Base-by-base conservation (phyloP, 2,329 filamentous ascomycete genomes). In the Alternaria novae-zelandiae region DNA sequence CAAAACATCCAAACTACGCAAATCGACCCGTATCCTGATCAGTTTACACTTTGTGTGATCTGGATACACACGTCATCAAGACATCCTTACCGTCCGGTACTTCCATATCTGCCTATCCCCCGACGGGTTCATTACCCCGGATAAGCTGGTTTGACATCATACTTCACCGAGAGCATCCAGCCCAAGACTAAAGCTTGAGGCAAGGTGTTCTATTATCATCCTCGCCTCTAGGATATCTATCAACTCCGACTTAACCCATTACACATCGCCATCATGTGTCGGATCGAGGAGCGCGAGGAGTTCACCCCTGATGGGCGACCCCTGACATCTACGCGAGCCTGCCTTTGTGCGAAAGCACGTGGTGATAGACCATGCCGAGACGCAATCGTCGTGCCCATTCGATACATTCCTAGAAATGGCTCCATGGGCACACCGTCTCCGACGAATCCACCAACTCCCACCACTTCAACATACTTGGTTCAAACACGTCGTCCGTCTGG, bases 401-500 rank as follows among this genome's bases (percentile, higher is more conserved):
- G 77, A 43, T 77, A 78, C 64, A 63, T 59, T 15, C 60, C 69
- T 20, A 64, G 70, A 26, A 68, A 55, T 17, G 63, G 56, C 17
- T 56, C 61, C 3, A 55, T 64, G 13, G 58, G 65, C 12, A 71
- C 72, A 1, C 69, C 75, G 5, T 78, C 76, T 28, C 77, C 76
- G 10, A 66, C 70, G 57, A 73, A 73, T 44, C 77, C 77, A n/a
- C 67, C 75, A 17, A 79, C 77, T 4, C 76, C 77, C 1, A 70
- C 66, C 9, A 60, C 65, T 11, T 70, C 68, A 6, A 70, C 70
- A 51, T 76, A 73, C 57, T 43, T 72, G 5, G 69, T 73, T 2
- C 66, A 77, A 45, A 47, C 65, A 51, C 74, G 72, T 10, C 70
- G 70, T 21, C 72, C 74, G 17, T 74, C 75, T 21, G 61, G 60